These are phyloP conservation scores for Candida pseudoglaebosa DNA, from an alignment of 805 yeast species.

Conservation along the genomic window DNA sequence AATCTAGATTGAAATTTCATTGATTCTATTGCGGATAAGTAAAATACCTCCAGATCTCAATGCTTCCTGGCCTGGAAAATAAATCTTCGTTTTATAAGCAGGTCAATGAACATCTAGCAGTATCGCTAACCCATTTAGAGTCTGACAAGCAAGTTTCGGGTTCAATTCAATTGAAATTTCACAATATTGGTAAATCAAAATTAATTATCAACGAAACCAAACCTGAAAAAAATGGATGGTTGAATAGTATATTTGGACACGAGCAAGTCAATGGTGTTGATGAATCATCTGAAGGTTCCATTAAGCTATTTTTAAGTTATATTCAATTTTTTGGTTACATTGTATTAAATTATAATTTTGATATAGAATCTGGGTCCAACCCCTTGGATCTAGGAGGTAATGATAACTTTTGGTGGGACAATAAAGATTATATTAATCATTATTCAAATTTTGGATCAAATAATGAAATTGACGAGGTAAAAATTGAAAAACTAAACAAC, in stretches of 20 bases:
- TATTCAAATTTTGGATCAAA: slow-evolving; percentile 20
- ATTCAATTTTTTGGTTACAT: slow-evolving; percentile 38
- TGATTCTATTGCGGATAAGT: too few species aligned
- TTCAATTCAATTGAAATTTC: slow-evolving; percentile 8
- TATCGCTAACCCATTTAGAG: slow-evolving; percentile 16
- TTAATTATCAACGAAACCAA: slow-evolving; percentile 1
- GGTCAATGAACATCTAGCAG: slow-evolving; percentile 18
- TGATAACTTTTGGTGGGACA: slow-evolving; percentile 30
- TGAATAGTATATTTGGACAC: slow-evolving; percentile 12
- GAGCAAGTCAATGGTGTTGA: not conserved
- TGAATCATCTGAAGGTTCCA: slow-evolving; percentile 2
- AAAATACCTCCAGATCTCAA: too few species aligned
- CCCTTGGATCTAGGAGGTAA: slow-evolving; percentile 10
- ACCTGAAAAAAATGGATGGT: slow-evolving; percentile 12
- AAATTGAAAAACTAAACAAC: slow-evolving; percentile 3
- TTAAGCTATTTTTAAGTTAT: slow-evolving; percentile 30
- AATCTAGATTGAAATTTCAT: too few species aligned
- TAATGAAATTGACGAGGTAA: slow-evolving; percentile 17
- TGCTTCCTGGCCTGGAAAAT: not conserved
- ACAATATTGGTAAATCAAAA: slow-evolving; percentile 2
- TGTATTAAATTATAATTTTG: slow-evolving; percentile 34
- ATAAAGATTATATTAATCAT: slow-evolving; percentile 27
- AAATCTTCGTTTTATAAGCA: slow-evolving; percentile 13
- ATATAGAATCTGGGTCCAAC: slow-evolving; percentile 11
- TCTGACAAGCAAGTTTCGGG: slow-evolving; percentile 9